Conservation (phyloP, 179 eudicot genomes). For the Vitellaria paradoxa region DNA sequence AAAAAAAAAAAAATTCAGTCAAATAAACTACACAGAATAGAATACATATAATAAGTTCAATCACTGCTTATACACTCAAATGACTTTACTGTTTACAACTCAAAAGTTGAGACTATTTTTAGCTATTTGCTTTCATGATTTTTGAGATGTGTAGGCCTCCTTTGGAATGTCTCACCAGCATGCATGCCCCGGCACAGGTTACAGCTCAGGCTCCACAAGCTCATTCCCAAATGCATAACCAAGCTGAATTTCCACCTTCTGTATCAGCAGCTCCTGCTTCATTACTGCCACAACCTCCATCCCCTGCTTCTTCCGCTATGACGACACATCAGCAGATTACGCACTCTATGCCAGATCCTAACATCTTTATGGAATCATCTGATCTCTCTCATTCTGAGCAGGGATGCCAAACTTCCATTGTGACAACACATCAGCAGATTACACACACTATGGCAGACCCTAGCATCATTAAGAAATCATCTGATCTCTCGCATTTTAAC, state of each 20-base stretch:
- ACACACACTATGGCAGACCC: slow-evolving; percentile 31
- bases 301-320: slow-evolving; percentile 21
- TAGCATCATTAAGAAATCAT: slow-evolving; percentile 30
- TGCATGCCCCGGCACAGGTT: slow-evolving; percentile 62
- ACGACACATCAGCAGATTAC: slow-evolving; percentile 35
- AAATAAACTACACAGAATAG: too few species aligned
- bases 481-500: slow-evolving; percentile 39
- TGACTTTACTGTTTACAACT: background rate
- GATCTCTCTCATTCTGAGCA: slow-evolving; percentile 37
- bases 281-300: slow-evolving; percentile 26
- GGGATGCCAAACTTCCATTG: slow-evolving; percentile 1
- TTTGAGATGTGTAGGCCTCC: slow-evolving; percentile 38
- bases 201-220: slow-evolving; percentile 39
- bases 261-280: slow-evolving; percentile 28
- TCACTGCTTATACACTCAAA: too few species aligned
- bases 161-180: slow-evolving; percentile 76
- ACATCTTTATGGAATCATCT: slow-evolving; percentile 34
- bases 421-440: slow-evolving; percentile 33
- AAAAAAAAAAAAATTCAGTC: too few species aligned
- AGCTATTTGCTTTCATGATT: slow-evolving; percentile 13
- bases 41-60: too few species aligned
- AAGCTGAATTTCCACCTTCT: slow-evolving; percentile 38
- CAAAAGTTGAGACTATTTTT: background rate
- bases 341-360: slow-evolving; percentile 30
- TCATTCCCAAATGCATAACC: slow-evolving; percentile 44